A percentile compares a stretch with the other conserved stretches of the same genome.
Evolutionary conservation across 306 rosid genomes (phyloP).

Genomic region (Comarum palustre): DNA sequence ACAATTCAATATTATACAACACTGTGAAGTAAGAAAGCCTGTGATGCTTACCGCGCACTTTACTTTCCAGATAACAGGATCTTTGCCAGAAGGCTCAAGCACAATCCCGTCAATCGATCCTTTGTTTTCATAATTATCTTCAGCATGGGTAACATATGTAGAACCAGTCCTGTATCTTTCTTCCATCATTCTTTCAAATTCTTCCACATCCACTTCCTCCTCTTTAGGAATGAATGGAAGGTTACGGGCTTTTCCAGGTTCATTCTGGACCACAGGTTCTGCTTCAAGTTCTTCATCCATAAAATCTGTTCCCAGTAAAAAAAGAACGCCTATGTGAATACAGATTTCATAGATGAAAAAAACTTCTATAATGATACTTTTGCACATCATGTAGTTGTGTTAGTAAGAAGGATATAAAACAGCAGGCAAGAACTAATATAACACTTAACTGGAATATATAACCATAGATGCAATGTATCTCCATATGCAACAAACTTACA

Average conservation of each 20-base stretch:
- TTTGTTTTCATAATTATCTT: conserved; percentile 65
- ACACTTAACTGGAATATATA: neutral
- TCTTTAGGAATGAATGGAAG: conserved; percentile 64
- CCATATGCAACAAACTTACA: neutral
- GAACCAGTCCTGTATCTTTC: conserved; percentile 51
- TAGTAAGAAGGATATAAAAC: neutral
- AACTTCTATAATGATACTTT: neutral
- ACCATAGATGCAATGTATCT: neutral
- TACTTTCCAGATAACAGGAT: conserved; percentile 77
- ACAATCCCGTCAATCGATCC: conserved; percentile 34
- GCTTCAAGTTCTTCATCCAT: conserved; percentile 49
- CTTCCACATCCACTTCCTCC: conserved; percentile 73
- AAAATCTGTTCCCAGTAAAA: conserved; percentile 40
- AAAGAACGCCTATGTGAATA: conserved; percentile 3
- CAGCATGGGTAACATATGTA: conserved; percentile 41
- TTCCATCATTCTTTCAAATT: conserved; percentile 74
- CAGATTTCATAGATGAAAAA: conserved; percentile 5
- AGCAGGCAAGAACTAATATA: neutral
- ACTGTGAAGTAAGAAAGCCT: neutral
- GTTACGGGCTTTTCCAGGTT: conserved; percentile 41
- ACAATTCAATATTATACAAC: neutral
- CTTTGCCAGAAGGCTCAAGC: conserved; percentile 33
- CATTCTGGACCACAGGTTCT: conserved; percentile 29
- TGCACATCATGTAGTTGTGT: neutral
- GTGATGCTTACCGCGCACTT: conserved; percentile 73